Percentiles rank a stretch among this genome's conserved stretches.
These are phyloP conservation scores for Epichloe elymi DNA, from an alignment of 2,329 filamentous ascomycete species.

Conservation along the genomic window DNA sequence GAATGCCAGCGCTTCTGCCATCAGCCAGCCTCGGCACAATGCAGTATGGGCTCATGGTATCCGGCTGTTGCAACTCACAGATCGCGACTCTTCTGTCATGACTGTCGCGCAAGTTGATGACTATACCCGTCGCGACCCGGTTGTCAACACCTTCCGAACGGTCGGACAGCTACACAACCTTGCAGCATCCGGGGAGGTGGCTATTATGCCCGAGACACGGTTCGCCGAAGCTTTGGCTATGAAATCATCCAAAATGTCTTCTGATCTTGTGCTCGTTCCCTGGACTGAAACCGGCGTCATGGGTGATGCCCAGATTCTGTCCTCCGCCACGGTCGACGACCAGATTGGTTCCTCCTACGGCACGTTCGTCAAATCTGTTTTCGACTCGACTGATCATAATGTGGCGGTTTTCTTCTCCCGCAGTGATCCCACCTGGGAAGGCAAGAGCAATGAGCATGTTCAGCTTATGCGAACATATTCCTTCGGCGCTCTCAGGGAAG, in stretches of 20 bases:
- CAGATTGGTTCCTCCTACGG: constrained; percentile 43
- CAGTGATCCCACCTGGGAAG: constrained; percentile 30
- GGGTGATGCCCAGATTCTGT: constrained; percentile 37
- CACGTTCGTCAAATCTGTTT: constrained; percentile 56
- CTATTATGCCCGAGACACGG: constrained; percentile 62
- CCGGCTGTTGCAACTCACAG: constrained; percentile 76
- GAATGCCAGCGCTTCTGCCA: constrained; percentile 4
- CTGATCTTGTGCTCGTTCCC: constrained; percentile 69
- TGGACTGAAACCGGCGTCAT: constrained; percentile 79
- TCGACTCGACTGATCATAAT: constrained; percentile 52
- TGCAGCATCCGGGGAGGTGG: constrained; percentile 67
- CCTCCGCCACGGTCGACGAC: constrained; percentile 16
- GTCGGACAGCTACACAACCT: constrained; percentile 78
- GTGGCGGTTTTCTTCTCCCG: constrained; percentile 71
- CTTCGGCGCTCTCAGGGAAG: constrained; percentile 40
- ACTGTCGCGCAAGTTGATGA: constrained; percentile 75
- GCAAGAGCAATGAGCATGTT: constrained; percentile 17
- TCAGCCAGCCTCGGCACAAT: not conserved
- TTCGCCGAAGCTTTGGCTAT: constrained; percentile 67
- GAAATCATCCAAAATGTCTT: constrained; percentile 54
- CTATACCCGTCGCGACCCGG: constrained; percentile 58
- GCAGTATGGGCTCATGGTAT: constrained; percentile 63
- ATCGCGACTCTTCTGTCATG: constrained; percentile 93
- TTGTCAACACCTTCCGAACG: constrained; percentile 82
- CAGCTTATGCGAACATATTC: constrained; percentile 41